Conservation (phyloP, 805 yeast genomes). For the Cyberlindnera maclurae region DNA sequence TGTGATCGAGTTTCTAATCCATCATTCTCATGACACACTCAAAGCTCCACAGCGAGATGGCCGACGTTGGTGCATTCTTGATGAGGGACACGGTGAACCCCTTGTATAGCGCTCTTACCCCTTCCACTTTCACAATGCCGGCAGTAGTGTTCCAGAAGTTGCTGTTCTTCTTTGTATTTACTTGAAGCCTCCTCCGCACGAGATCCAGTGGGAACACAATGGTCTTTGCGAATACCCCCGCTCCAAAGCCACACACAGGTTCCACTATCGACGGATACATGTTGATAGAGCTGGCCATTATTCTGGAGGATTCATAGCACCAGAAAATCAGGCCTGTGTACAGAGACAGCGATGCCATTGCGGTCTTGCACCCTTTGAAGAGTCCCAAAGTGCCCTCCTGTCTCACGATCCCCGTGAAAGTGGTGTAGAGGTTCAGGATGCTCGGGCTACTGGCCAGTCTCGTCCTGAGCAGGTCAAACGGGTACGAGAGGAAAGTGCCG, state of each 20-base stretch:
- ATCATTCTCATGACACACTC: slow-evolving; percentile 7
- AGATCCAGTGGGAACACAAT: slow-evolving; percentile 83
- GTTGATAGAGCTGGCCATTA: slow-evolving; percentile 6
- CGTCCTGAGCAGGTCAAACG: slow-evolving; percentile 85
- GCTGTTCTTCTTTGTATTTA: slow-evolving; percentile 28
- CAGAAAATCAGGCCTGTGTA: slow-evolving; percentile 73
- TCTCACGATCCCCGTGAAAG: slow-evolving; percentile 27
- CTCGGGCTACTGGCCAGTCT: slow-evolving; percentile 63
- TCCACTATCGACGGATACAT: slow-evolving; percentile 27
- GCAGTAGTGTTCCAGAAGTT: slow-evolving; percentile 11
- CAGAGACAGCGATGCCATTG: slow-evolving; percentile 57
- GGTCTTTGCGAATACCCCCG: slow-evolving; percentile 71
- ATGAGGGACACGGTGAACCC: slow-evolving; percentile 66
- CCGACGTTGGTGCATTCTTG: slow-evolving; percentile 75
- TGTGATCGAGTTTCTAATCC: neutral
- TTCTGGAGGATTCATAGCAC: slow-evolving; percentile 42
- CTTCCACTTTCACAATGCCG: slow-evolving; percentile 46
- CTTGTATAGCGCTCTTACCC: slow-evolving; percentile 60
- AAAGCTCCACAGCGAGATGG: slow-evolving; percentile 60
- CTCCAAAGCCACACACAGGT: slow-evolving; percentile 60
- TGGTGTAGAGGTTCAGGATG: slow-evolving; percentile 14
- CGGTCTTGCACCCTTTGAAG: slow-evolving; percentile 41
- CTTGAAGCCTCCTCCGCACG: slow-evolving; percentile 69
- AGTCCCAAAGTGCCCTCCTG: slow-evolving; percentile 40
- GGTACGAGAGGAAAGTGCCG: slow-evolving; percentile 74